Conservation (phyloP, 2,329 filamentous ascomycete species). For the Diaporthe citrichinensis region DNA sequence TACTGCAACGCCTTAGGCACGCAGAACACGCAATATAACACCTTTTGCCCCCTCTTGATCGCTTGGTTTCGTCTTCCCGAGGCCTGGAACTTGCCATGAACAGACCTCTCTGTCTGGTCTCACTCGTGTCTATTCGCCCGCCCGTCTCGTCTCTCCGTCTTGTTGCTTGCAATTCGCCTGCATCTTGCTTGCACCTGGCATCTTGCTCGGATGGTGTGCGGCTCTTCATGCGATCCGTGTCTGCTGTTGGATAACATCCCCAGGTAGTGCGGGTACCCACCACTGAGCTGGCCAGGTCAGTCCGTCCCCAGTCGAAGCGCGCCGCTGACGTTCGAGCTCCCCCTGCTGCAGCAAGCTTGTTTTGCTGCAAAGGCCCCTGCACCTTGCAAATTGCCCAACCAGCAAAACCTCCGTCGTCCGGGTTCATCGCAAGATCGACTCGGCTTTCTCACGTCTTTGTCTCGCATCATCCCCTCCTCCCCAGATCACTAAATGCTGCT, state of each 20-base stretch:
- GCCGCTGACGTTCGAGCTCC: conserved; percentile 41
- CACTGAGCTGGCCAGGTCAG: neutral
- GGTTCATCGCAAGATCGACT: conserved; percentile 35
- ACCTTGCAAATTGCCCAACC: conserved; percentile 25
- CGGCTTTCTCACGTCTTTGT: conserved; percentile 19
- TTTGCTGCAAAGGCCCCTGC: conserved; percentile 31
- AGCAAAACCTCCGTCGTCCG: conserved; percentile 24
- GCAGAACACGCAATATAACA: neutral
- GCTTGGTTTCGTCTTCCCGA: neutral
- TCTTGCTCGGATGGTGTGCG: neutral
- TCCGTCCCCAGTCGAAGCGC: conserved; percentile 33
- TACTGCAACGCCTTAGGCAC: neutral
- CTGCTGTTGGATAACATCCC: neutral
- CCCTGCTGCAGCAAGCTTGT: conserved; percentile 37
- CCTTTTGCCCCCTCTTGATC: neutral
- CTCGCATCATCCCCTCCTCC: conserved; percentile 10
- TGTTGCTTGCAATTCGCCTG: neutral
- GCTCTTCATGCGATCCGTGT: conserved; percentile 25
- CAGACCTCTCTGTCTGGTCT: neutral
- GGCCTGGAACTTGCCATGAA: neutral
- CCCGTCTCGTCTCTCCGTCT: neutral
- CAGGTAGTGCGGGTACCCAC: conserved; percentile 3
- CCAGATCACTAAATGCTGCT: neutral
- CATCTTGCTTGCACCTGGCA: neutral
- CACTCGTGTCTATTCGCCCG: neutral